Percentiles rank a stretch among this genome's conserved stretches.
Conservation (phyloP, 1,284 basidiomycete genomes). For the Lentinula novae-zelandiae region DNA sequence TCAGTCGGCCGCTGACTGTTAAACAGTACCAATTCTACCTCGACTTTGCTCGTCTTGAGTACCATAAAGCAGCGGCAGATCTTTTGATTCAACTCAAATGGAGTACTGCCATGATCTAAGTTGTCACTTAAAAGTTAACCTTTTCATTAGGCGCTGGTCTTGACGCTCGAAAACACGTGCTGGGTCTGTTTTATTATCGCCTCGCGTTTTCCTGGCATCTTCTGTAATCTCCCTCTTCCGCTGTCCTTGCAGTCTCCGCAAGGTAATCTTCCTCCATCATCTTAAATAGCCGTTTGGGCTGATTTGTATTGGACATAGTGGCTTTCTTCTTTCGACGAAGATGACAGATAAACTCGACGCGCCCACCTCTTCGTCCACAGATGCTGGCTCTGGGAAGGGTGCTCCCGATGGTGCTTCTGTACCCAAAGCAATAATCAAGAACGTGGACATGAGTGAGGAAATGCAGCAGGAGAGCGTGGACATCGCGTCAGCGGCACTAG, state of each 20-base stretch:
- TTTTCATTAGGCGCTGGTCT: background rate
- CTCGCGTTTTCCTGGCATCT: background rate
- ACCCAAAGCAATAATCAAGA: constrained; percentile 91
- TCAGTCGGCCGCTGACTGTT: too few species aligned
- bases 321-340: constrained; percentile 1
- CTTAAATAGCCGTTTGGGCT: background rate
- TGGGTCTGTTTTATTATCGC: background rate
- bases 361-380: constrained; percentile 50
- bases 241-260: constrained; percentile 8
- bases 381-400: constrained; percentile 44
- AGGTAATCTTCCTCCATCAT: constrained; percentile 1
- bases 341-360: constrained; percentile 68
- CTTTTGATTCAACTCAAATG: constrained; percentile 9
- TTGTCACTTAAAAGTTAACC: too few species aligned
- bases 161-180: background rate
- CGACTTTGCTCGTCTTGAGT: background rate
- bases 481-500: constrained; percentile 80
- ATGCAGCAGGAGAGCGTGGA: constrained; percentile 94
- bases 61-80: constrained; percentile 10
- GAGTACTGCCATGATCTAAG: too few species aligned
- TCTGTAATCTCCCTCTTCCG: background rate
- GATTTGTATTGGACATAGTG: background rate
- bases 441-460: constrained; percentile 95
- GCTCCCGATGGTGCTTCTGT: constrained; percentile 29
- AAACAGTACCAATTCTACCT: too few species aligned